phyloP scores from a whole-genome alignment of 768 basidiomycete species.

The Galerina sulciceps region DNA sequence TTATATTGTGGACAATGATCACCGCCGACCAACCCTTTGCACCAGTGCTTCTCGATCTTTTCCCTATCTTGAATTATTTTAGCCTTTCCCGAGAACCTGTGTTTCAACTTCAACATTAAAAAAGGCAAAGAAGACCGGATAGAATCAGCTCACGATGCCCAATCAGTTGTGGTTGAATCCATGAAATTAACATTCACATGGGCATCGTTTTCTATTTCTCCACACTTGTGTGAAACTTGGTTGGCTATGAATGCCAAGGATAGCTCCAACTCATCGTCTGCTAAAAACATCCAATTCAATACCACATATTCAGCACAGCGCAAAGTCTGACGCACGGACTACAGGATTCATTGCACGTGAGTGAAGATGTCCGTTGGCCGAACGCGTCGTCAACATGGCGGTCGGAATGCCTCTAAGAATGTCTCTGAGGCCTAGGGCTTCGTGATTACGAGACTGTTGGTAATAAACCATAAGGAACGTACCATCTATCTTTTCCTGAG shows the following conservation, averaged over 20 bases:
- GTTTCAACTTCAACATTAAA: constrained; percentile 25
- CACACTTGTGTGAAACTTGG: constrained; percentile 72
- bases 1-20: constrained; percentile 2
- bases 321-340: constrained; percentile 47
- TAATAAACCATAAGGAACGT: neutral
- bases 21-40: constrained; percentile 39
- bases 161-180: constrained; percentile 69
- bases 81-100: constrained; percentile 71
- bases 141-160: constrained; percentile 59
- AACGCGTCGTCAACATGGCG: constrained; percentile 81
- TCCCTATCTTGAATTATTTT: constrained; percentile 64
- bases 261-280: constrained; percentile 47
- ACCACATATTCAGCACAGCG: neutral
- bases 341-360: constrained; percentile 81
- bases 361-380: constrained; percentile 69
- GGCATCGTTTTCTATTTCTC: constrained; percentile 74
- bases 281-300: constrained; percentile 7
- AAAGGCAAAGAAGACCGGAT: neutral
- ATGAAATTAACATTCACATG: constrained; percentile 85
- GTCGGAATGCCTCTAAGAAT: constrained; percentile 67
- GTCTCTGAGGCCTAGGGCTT: constrained; percentile 57
- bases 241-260: constrained; percentile 76
- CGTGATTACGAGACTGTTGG: neutral
- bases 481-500: constrained; percentile 73
- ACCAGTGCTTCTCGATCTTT: constrained; percentile 70